Percentiles rank a stretch among this genome's conserved stretches.
Evolutionary conservation across 257 asterid species (phyloP).

Genomic region (Cynanchum wilfordii): DNA sequence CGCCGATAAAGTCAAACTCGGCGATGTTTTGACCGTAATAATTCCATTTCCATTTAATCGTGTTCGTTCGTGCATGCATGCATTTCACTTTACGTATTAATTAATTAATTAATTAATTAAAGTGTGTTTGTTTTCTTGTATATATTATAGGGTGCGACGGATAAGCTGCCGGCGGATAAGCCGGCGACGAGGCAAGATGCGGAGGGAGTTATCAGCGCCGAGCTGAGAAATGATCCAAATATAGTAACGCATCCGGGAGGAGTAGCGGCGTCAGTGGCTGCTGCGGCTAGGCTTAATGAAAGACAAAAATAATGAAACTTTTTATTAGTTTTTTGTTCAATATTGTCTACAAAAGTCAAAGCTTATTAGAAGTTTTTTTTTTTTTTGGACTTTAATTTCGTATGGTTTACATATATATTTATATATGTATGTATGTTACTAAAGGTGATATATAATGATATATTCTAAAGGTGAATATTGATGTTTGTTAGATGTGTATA

Average conservation of each 20-base stretch:
- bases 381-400: not conserved
- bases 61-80: too few relatives aligned
- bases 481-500: too few relatives aligned
- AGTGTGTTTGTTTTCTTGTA: too few relatives aligned
- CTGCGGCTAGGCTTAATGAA: constrained; percentile 54
- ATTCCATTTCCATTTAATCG: too few relatives aligned
- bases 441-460: too few relatives aligned
- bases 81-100: too few relatives aligned
- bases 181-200: constrained; percentile 65
- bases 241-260: constrained; percentile 45
- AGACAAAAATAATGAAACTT: constrained; percentile 8
- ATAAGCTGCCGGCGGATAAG: constrained; percentile 45
- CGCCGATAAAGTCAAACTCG: constrained; percentile 54
- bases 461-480: too few relatives aligned
- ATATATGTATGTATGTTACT: too few relatives aligned
- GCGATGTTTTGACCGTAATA: constrained; percentile 40
- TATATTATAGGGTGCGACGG: constrained; percentile 34
- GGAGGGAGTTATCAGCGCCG: constrained; percentile 47
- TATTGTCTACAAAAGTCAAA: not conserved
- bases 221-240: constrained; percentile 40
- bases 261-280: constrained; percentile 54
- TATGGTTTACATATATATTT: not conserved
- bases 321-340: not conserved
- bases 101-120: too few relatives aligned
- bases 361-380: not conserved